Evolutionary conservation across 441 rosid genomes (phyloP), one percentile per base, ranked within the genome.

Genomic region (Capsella rubella): DNA sequence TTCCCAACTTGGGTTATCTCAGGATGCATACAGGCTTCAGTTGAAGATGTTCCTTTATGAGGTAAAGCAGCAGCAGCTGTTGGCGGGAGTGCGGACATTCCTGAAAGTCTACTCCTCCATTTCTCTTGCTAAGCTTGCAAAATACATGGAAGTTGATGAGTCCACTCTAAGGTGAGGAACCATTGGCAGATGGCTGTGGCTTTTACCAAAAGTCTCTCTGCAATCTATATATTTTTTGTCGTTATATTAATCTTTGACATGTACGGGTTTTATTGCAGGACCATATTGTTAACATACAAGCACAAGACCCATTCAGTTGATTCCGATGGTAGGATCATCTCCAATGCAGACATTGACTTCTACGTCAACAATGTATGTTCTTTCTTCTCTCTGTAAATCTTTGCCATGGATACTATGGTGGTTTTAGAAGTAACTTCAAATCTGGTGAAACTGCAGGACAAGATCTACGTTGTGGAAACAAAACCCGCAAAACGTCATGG

Each of bases 1-100:
- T 31, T n/a, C 25, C 12, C 3, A 54, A 4, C 27, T 61, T 10
- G 37, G 31, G 2, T 37, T 49, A 29, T 77, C 63, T 50, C 89
- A 92, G 97, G 97, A 92, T 84, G 99, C 99, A 3, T 94, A 94
- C 74, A 88, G 97, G 80, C 89, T 89, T 76, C 99, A 94, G 82
- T 68, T 95, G 87, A 95, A 95, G 87, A 81, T 95, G 62, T 95
- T 95, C 75, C 96, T 95, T 7, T 89, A 87, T 75, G 99, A 95
- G 82, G 96, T 89, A 61, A 95, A 87, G 86, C 99, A 95, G 80
- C 99, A 95, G 46, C 97, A 92, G 77, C 79, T 95, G 71, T 80
- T 95, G 60, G 77, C 89, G 4, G 96, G 97, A 47, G 84, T 92
- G n/a, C 78, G 99, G 43, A 84, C 97, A 21, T 92, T 88, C 86